Percentiles rank a stretch among this genome's conserved stretches.
phyloP scores from a whole-genome alignment of 345 rosid species.

The Pistacia atlantica region DNA sequence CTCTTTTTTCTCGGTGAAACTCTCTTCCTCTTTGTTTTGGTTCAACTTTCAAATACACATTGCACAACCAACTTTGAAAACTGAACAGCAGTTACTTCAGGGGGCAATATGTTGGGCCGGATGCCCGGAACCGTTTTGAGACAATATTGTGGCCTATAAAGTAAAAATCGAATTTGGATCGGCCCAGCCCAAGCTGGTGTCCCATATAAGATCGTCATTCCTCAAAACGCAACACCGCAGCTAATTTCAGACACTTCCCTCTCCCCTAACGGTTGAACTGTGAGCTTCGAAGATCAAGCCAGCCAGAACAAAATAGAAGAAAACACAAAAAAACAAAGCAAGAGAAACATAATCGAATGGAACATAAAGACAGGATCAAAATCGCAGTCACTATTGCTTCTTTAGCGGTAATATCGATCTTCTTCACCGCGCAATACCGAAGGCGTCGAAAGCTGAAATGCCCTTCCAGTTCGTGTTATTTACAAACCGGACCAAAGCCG shows the following conservation, averaged over 20 bases:
- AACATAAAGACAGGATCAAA: conserved; percentile 40
- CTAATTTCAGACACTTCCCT: background rate
- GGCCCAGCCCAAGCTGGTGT: background rate
- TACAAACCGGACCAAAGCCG: conserved; percentile 67
- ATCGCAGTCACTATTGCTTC: conserved; percentile 51
- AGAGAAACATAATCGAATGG: conserved; percentile 34
- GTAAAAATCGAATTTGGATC: too few species aligned
- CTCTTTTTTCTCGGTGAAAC: background rate
- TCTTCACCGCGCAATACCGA: conserved; percentile 46
- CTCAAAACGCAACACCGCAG: background rate
- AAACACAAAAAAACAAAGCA: background rate
- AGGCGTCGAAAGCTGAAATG: conserved; percentile 42
- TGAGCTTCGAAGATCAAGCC: background rate
- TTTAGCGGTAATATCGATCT: conserved; percentile 47
- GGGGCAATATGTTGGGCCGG: background rate
- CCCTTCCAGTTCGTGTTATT: conserved; percentile 52
- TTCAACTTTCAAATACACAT: background rate
- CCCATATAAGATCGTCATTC: background rate
- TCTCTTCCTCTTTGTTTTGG: background rate
- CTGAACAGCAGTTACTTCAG: conserved; percentile 26
- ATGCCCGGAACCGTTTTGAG: too few species aligned
- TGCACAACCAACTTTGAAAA: conserved; percentile 24
- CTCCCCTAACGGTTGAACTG: background rate
- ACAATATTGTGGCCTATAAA: too few species aligned
- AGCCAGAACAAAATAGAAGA: background rate